Base-by-base conservation (phyloP, 352 stramenopile species). In the Globisporangium radiosum region DNA sequence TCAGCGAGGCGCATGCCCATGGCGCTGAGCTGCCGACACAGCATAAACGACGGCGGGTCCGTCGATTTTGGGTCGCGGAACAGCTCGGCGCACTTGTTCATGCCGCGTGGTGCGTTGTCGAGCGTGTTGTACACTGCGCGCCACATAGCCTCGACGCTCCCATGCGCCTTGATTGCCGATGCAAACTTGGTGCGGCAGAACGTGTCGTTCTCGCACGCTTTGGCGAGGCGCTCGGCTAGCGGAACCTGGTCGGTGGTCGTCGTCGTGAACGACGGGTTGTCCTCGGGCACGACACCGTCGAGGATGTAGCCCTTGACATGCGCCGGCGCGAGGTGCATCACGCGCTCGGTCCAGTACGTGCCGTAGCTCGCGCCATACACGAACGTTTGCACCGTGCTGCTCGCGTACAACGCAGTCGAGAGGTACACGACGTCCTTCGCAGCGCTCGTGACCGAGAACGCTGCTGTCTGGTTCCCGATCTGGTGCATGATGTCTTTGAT, bases 381-480 rank as follows among this genome's bases (percentile, higher is more conserved):
- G 47, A 60, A 68, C 5, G 54, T 51, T n/a, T 70, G 52, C 3
- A 47, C 37, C 17, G 17, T 19, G n/a, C 47, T 36, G 11, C 17
- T 52, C 5, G 44, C 7, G 37, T 63, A 47, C 1, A 63, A 33
- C 38, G 19, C 38, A 17, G 39, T 40, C 11, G 51, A 25, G 49
- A 63, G 39, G 47, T 51, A 49, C 49, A 9, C 19, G 5, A 62
- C 11, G 45, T 62, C 56, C 17, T 54, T 61, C 5, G 56, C 56
- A 33, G 56, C 56, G 47, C 48, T 62, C 17, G 78, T 88, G 14
- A 87, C 70, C 0, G 78, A 88, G 55, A 82, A 88, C 7, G 78
- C 78, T 0, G 66, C 68, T 4, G 76, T 81, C 50, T 88, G 72
- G 47, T 84, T 82, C 59, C 81, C 76, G 54, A 88, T 73, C 59